Percentiles rank a stretch among this genome's conserved stretches.
Evolutionary conservation across 371 early-diverging fungal species (phyloP).

Genomic region (Coemansia sp.): DNA sequence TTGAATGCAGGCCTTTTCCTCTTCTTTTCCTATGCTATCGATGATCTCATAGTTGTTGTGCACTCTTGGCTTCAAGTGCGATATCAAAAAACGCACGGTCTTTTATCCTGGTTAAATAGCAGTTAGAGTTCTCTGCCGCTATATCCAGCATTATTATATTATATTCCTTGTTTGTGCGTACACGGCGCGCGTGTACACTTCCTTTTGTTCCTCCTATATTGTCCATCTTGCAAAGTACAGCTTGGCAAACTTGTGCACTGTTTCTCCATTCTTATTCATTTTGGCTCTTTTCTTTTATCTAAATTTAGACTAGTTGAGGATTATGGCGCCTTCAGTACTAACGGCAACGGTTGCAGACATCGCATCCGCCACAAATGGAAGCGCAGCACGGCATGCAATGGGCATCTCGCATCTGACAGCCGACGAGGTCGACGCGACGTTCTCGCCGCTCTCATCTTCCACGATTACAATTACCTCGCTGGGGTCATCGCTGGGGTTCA

Average conservation of each 20-base stretch:
- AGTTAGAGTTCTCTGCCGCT: too few relatives aligned
- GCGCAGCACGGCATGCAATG: slow-evolving; percentile 4
- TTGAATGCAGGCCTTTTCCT: background rate
- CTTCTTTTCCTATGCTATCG: background rate
- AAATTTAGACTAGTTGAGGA: background rate
- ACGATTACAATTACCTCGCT: slow-evolving; percentile 46
- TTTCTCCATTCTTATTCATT: background rate
- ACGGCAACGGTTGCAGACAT: slow-evolving; percentile 4
- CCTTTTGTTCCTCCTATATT: background rate
- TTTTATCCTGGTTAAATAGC: too few relatives aligned
- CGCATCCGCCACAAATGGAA: slow-evolving; percentile 2
- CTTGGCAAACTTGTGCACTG: background rate
- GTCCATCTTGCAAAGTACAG: too few relatives aligned
- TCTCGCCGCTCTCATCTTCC: slow-evolving; percentile 47
- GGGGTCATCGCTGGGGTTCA: slow-evolving; percentile 28
- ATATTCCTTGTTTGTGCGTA: too few relatives aligned
- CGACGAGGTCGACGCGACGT: slow-evolving; percentile 28
- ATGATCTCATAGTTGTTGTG: background rate
- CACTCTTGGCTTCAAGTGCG: too few relatives aligned
- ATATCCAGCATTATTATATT: too few relatives aligned
- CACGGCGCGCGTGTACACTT: too few relatives aligned
- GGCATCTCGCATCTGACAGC: slow-evolving; percentile 12
- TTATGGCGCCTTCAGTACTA: slow-evolving; percentile 12
- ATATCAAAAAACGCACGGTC: too few relatives aligned
- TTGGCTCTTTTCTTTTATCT: background rate